Conservation (phyloP, 1,284 basidiomycete species). For the Tilletia horrida region DNA sequence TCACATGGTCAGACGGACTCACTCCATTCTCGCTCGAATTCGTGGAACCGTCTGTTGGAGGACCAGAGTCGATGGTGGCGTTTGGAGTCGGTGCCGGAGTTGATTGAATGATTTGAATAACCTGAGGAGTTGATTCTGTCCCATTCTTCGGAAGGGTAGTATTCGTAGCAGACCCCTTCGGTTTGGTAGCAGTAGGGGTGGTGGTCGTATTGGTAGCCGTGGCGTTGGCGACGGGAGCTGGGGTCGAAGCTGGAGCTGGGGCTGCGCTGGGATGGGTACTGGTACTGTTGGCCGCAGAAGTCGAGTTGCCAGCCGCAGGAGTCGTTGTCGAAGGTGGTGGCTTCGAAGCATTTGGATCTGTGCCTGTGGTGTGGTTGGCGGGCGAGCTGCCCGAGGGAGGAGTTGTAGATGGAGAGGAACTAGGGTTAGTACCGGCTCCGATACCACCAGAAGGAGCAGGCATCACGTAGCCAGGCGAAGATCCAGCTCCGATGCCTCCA, state of each 20-base stretch:
- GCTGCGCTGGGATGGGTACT: too few species aligned
- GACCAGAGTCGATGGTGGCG: neutral
- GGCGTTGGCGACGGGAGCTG: conserved; percentile 18
- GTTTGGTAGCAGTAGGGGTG: neutral
- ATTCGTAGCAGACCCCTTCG: neutral
- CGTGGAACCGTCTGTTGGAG: neutral
- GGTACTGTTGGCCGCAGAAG: conserved; percentile 13
- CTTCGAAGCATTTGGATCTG: neutral
- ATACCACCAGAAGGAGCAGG: conserved; percentile 10
- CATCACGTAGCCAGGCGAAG: neutral
- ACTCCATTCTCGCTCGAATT: neutral
- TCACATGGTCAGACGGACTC: neutral
- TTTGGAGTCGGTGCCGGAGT: conserved; percentile 17
- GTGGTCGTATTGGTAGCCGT: conserved; percentile 21
- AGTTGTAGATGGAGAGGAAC: neutral
- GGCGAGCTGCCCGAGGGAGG: neutral
- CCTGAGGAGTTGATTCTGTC: neutral
- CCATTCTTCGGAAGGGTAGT: conserved; percentile 21
- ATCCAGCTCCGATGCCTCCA: neutral
- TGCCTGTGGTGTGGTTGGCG: neutral
- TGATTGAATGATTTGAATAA: too few species aligned
- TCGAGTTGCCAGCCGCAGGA: neutral
- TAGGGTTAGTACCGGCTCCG: conserved; percentile 4
- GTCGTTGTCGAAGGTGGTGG: neutral
- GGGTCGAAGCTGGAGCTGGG: conserved; percentile 19